Evolutionary conservation across 2,329 filamentous ascomycete species (phyloP).

Genomic region (Colletotrichum neosansevieriae): DNA sequence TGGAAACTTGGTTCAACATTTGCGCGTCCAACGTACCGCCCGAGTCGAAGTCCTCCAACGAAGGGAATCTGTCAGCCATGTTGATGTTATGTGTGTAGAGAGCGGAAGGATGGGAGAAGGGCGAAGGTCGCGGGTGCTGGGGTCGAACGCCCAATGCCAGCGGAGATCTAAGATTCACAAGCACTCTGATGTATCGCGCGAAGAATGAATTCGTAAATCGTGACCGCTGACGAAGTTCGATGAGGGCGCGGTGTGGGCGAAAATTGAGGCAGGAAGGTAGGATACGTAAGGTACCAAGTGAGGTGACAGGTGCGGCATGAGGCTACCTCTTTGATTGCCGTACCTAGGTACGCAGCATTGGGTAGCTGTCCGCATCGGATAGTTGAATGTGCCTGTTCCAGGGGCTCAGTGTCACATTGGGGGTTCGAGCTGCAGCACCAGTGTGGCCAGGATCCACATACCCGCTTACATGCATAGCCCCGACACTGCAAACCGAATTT

Average conservation of each 20-base stretch:
- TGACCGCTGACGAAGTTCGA: neutral
- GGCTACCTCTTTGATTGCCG: conserved; percentile 39
- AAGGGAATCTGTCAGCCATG: conserved; percentile 85
- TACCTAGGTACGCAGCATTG: conserved; percentile 8
- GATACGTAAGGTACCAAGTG: neutral
- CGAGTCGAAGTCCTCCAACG: conserved; percentile 81
- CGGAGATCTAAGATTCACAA: neutral
- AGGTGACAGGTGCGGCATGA: conserved; percentile 2
- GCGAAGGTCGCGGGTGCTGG: conserved; percentile 68
- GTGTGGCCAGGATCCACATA: neutral
- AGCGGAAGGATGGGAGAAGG: conserved; percentile 61
- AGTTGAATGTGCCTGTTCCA: conserved; percentile 23
- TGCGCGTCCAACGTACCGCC: conserved; percentile 57
- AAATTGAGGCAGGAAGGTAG: conserved; percentile 10
- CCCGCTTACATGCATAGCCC: conserved; percentile 13
- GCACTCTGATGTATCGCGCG: neutral
- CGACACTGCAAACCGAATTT: neutral
- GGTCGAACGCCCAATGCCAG: conserved; percentile 14
- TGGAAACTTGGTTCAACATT: neutral
- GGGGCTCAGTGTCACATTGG: neutral
- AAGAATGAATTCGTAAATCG: neutral
- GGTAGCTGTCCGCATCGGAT: conserved; percentile 29
- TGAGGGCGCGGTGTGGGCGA: neutral
- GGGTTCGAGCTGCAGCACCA: neutral
- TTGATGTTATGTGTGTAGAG: conserved; percentile 43